Evolutionary conservation across 805 yeast species (phyloP), one percentile per base, ranked within the genome.

Genomic region (Dipodascopsis uninucleata): DNA sequence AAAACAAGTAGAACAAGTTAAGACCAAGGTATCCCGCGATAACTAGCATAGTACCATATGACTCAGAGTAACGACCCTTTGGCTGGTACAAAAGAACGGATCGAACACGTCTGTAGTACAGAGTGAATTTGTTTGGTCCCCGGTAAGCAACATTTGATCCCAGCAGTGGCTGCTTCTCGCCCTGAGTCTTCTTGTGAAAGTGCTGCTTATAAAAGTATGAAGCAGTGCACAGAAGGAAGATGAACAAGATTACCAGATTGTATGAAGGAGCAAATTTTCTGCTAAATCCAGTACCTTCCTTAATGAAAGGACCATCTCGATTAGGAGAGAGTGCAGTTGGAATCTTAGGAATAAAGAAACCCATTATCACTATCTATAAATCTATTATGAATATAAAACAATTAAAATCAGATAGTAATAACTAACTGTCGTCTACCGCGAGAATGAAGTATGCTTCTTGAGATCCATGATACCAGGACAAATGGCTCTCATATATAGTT

Each of bases 131-230:
- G 43, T 23, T 16, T 23, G 41, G 42, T 18, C 43, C 41, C 50
- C 45, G 44, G n/a, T n/a, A n/a, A 23, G 38, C 28, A 24, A 41
- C n/a, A 28, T 24, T 24, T 16, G 38, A 40, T 6, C 49, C 48
- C 20, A 49, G 48, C 28, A 49, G 45, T 28, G 54, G 54, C 53
- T 49, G 54, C 54, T 49, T 49, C 53, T 49, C 54, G 22, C 54
- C 54, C 31, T 37, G 49, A 28, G 35, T 40, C 48, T 47, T 48
- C 35, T 28, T 39, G n/a, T n/a, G n/a, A 39, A 50, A 50, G 37
- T 45, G 47, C 20, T 42, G 45, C 31, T 38, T 28, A 49, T 50
- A 50, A 44, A 50, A 48, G 49, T 50, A 35, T 25, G 35, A 25
- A 31, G 28, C 46, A 34, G 53, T 43, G 33, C 43, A 39, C 35